Conservation (phyloP, 2,329 filamentous ascomycete species). For the Corinectria fuckeliana region DNA sequence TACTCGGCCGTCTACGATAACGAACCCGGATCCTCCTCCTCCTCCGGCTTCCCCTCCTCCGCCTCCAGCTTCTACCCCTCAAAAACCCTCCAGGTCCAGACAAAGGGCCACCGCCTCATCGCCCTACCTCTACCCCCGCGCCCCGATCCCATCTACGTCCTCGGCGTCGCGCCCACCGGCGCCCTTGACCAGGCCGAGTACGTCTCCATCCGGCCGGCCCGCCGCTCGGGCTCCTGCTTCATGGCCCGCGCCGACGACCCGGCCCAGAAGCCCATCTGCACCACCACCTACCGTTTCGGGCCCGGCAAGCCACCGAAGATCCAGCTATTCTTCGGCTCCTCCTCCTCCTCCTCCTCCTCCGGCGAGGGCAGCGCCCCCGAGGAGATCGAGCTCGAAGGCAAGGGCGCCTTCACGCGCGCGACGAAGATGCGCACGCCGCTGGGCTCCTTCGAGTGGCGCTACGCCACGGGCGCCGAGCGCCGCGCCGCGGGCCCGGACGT, state of each 20-base stretch:
- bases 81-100: conserved; percentile 56
- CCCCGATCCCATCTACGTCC: conserved; percentile 51
- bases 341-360: too few species aligned
- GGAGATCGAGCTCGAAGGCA: conserved; percentile 37
- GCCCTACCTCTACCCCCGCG: conserved; percentile 49
- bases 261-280: conserved; percentile 48
- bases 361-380: conserved; percentile 24
- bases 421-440: conserved; percentile 54
- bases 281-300: conserved; percentile 64
- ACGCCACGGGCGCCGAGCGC: conserved; percentile 55
- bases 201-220: conserved; percentile 55
- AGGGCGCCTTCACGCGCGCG: conserved; percentile 55
- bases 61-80: conserved; percentile 51
- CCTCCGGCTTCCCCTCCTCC: conserved; percentile 19
- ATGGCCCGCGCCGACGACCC: conserved; percentile 52
- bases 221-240: conserved; percentile 55
- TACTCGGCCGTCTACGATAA: conserved; percentile 30
- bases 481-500: conserved; percentile 44
- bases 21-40: conserved; percentile 7
- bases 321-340: conserved; percentile 24
- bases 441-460: conserved; percentile 63
- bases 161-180: conserved; percentile 48
- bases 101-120: conserved; percentile 51
- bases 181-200: conserved; percentile 53
- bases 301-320: conserved; percentile 59